These are phyloP conservation scores for Anthoceros angustus DNA, from an alignment of 225 moss, liverwort and hornwort genomes.

Conservation along the genomic window DNA sequence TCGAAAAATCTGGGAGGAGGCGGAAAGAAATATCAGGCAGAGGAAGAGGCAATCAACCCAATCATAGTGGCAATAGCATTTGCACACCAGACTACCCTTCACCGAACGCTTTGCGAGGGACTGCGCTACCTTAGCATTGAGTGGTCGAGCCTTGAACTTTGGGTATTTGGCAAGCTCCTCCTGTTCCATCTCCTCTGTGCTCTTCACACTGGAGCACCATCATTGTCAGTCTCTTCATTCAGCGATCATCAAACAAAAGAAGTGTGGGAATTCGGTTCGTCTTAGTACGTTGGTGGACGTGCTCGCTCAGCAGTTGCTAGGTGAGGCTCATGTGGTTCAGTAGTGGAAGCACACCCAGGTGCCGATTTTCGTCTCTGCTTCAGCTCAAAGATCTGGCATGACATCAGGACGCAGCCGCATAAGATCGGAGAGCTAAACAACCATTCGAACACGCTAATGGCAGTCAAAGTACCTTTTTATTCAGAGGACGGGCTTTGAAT, in stretches of 20 bases:
- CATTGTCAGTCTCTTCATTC: neutral
- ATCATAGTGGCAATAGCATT: neutral
- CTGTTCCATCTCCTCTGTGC: conserved; percentile 53
- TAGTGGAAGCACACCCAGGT: conserved; percentile 18
- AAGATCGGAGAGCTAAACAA: neutral
- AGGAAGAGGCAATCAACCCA: no score
- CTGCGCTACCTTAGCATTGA: conserved; percentile 51
- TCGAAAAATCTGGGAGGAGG: conserved; percentile 59
- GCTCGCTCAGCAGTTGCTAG: conserved; percentile 66
- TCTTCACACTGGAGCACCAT: conserved; percentile 40
- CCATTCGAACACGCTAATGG: conserved; percentile 5
- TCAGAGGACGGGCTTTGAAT: conserved; percentile 82
- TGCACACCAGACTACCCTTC: no score
- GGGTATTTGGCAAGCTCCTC: conserved; percentile 79
- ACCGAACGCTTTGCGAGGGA: no score
- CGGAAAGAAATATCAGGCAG: neutral
- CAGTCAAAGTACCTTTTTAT: conserved; percentile 47
- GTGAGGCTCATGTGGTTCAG: conserved; percentile 44
- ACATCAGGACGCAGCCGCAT: neutral
- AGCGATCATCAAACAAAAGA: neutral
- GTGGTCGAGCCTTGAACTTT: conserved; percentile 76
- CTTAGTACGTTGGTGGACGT: conserved; percentile 42
- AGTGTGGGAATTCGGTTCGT: neutral
- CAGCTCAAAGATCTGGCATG: conserved; percentile 21
- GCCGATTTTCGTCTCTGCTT: conserved; percentile 53